phyloP scores from a whole-genome alignment of 2,329 filamentous ascomycete species.

The Aspergillus costaricaensis region DNA sequence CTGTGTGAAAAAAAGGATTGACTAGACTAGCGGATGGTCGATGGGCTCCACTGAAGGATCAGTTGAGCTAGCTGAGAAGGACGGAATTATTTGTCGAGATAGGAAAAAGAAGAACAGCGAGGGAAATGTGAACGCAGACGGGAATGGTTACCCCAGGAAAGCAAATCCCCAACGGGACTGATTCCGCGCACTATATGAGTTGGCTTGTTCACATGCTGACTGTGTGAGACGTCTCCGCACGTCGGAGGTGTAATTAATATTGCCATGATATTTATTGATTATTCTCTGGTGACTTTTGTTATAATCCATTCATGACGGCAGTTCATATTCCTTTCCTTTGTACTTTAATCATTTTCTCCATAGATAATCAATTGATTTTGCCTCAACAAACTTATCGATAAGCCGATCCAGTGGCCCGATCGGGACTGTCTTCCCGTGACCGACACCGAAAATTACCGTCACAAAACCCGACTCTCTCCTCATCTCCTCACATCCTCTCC shows the following conservation, averaged over 20 bases:
- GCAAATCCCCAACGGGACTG: slow-evolving; percentile 12
- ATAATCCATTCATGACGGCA: background rate
- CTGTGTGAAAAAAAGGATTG: background rate
- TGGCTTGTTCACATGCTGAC: background rate
- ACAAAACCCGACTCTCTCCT: slow-evolving; percentile 11
- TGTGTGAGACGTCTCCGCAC: background rate
- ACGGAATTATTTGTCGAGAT: slow-evolving; percentile 21
- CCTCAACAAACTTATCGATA: background rate
- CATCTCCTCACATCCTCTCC: slow-evolving; percentile 11
- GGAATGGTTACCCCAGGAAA: slow-evolving; percentile 20
- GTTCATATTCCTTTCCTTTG: background rate
- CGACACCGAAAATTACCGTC: slow-evolving; percentile 2
- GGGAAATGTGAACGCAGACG: slow-evolving; percentile 2
- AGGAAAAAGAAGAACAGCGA: slow-evolving; percentile 7
- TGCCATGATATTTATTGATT: too few species aligned
- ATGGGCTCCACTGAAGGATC: background rate
- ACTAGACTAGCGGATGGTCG: background rate
- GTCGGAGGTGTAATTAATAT: background rate
- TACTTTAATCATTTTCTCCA: background rate
- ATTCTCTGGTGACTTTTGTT: too few species aligned
- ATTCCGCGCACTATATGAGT: background rate
- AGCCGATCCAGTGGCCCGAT: background rate
- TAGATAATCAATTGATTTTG: background rate
- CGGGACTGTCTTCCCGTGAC: background rate
- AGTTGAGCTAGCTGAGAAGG: background rate